Evolutionary conservation across 2,329 filamentous ascomycete species (phyloP).

Genomic region (Amauroascus niger): DNA sequence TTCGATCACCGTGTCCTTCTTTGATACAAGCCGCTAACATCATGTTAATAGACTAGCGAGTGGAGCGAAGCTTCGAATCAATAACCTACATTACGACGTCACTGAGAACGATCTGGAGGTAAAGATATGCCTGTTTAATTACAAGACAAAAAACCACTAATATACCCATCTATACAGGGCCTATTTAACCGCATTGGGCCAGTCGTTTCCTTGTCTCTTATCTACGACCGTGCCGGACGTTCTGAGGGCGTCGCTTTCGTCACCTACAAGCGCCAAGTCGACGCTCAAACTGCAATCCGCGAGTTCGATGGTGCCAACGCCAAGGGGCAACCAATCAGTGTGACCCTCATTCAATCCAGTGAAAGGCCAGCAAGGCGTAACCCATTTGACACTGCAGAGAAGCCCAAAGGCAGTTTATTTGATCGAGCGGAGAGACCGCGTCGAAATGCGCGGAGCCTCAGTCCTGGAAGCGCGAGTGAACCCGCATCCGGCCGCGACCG

Average conservation of each 20-base stretch:
- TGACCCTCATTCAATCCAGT: slow-evolving; percentile 54
- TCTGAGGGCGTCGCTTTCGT: slow-evolving; percentile 79
- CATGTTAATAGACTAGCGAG: slow-evolving; percentile 22
- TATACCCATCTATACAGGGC: slow-evolving; percentile 44
- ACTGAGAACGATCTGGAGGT: slow-evolving; percentile 76
- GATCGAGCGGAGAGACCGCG: slow-evolving; percentile 47
- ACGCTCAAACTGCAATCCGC: slow-evolving; percentile 63
- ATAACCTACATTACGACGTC: slow-evolving; percentile 88
- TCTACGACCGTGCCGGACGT: slow-evolving; percentile 80
- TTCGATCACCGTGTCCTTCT: background rate
- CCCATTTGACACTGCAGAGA: slow-evolving; percentile 43
- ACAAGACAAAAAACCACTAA: background rate
- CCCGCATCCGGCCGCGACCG: slow-evolving; percentile 25
- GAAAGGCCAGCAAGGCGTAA: slow-evolving; percentile 30
- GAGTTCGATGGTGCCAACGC: slow-evolving; percentile 88
- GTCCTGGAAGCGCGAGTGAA: slow-evolving; percentile 31
- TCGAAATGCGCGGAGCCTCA: slow-evolving; percentile 35
- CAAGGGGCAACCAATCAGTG: slow-evolving; percentile 72
- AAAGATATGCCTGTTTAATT: slow-evolving; percentile 20
- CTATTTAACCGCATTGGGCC: slow-evolving; percentile 71
- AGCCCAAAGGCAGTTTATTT: slow-evolving; percentile 53
- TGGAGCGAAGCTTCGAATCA: slow-evolving; percentile 67
- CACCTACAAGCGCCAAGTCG: slow-evolving; percentile 60
- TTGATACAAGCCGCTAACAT: background rate
- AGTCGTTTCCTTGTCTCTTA: slow-evolving; percentile 57